phyloP scores from a whole-genome alignment of 2,329 filamentous ascomycete species.

The Gliomastix tumulicola region DNA sequence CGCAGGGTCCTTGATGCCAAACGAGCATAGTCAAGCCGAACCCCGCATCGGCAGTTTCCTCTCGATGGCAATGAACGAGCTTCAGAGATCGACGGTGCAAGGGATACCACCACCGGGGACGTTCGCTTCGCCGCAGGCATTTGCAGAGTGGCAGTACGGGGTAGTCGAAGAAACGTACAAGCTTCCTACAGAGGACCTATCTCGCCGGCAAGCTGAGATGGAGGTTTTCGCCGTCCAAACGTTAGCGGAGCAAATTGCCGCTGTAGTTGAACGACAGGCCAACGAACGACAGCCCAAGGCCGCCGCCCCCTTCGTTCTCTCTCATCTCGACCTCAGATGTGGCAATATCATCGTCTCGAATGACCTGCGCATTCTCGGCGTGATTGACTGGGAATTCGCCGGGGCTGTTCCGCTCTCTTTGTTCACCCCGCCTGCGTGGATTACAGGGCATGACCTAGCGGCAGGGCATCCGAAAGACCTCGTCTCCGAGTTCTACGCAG shows the following conservation, averaged over 20 bases:
- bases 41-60: too few relatives aligned
- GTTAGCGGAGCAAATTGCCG: too few relatives aligned
- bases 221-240: too few relatives aligned
- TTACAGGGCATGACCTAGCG: too few relatives aligned
- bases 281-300: too few relatives aligned
- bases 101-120: too few relatives aligned
- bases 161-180: conserved; percentile 5
- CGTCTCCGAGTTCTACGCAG: conserved; percentile 4
- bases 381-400: conserved; percentile 7
- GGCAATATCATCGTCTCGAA: conserved; percentile 6
- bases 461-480: conserved; percentile 5
- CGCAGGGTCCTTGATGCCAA: conserved; percentile 8
- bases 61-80: too few relatives aligned
- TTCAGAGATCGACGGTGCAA: too few relatives aligned
- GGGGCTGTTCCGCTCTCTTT: conserved; percentile 1
- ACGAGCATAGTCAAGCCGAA: too few relatives aligned
- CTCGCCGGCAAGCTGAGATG: too few relatives aligned
- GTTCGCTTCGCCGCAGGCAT: too few relatives aligned
- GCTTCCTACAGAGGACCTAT: conserved; percentile 5
- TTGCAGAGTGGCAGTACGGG: not conserved
- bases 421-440: conserved; percentile 6
- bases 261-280: too few relatives aligned
- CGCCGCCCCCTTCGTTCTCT: conserved; percentile 7
- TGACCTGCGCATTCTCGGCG: conserved; percentile 3
- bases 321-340: conserved; percentile 4